Conservation (phyloP, 2,329 filamentous ascomycete genomes). For the Xylaria sp. region DNA sequence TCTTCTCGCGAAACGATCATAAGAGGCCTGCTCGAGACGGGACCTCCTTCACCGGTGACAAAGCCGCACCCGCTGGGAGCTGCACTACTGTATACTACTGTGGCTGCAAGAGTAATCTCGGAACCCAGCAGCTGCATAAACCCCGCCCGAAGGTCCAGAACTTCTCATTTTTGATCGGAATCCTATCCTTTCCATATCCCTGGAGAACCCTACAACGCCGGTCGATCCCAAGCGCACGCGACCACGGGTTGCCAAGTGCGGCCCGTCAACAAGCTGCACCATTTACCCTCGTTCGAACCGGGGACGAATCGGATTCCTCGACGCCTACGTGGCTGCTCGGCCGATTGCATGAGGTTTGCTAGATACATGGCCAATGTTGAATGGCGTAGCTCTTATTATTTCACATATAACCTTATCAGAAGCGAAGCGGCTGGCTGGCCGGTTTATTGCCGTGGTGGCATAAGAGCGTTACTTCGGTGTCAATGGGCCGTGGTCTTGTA, state of each 20-base stretch:
- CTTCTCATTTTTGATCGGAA: neutral
- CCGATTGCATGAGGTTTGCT: neutral
- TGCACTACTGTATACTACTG: neutral
- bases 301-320: neutral
- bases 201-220: too few relatives aligned
- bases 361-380: neutral
- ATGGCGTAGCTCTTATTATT: neutral
- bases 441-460: slow-evolving; percentile 5
- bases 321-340: slow-evolving; percentile 11
- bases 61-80: neutral
- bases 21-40: neutral
- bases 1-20: neutral
- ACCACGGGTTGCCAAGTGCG: slow-evolving; percentile 5
- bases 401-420: neutral
- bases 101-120: neutral
- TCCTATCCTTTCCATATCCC: too few relatives aligned
- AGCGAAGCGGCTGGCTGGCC: neutral
- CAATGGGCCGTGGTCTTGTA: neutral
- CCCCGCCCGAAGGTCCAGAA: neutral
- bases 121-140: neutral
- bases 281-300: slow-evolving; percentile 5
- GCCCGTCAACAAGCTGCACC: neutral
- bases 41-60: neutral
- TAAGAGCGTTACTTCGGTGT: neutral
- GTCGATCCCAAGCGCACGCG: neutral